Evolutionary conservation across 768 basidiomycete genomes (phyloP).

Genomic region (Mycena pura): DNA sequence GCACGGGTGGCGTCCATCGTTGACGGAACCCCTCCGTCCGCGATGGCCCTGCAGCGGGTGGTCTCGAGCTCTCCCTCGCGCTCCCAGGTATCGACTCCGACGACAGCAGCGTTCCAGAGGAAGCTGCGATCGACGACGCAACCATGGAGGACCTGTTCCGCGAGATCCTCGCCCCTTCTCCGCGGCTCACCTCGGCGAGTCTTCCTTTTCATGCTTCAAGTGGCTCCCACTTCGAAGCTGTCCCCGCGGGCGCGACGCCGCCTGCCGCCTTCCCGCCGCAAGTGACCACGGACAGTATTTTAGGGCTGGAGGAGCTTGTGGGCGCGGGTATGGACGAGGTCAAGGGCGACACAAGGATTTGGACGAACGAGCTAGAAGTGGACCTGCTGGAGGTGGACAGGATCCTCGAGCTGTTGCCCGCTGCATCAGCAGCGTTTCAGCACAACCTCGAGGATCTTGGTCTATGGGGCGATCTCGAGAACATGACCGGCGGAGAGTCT

Average conservation of each 20-base stretch:
- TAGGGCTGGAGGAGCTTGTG: slow-evolving; percentile 25
- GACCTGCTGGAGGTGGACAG: slow-evolving; percentile 30
- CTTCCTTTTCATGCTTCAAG: slow-evolving; percentile 35
- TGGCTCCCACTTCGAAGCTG: slow-evolving; percentile 23
- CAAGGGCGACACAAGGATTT: slow-evolving; percentile 11
- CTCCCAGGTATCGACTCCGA: slow-evolving; percentile 22
- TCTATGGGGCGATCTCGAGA: slow-evolving; percentile 22
- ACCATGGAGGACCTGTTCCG: slow-evolving; percentile 73
- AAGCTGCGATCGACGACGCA: slow-evolving; percentile 55
- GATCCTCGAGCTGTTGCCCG: slow-evolving; percentile 25
- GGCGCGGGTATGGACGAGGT: slow-evolving; percentile 16
- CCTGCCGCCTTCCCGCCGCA: slow-evolving; percentile 28
- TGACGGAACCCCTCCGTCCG: slow-evolving; percentile 47
- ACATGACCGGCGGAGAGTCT: slow-evolving; percentile 13
- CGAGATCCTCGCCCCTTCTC: slow-evolving; percentile 69
- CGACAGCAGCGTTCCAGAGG: slow-evolving; percentile 32
- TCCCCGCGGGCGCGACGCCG: slow-evolving; percentile 31
- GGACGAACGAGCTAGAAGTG: slow-evolving; percentile 24
- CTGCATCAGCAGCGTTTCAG: slow-evolving; percentile 20
- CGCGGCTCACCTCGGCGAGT: slow-evolving; percentile 38
- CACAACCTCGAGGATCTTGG: slow-evolving; percentile 23
- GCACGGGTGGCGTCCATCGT: slow-evolving; percentile 94
- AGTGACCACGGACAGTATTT: slow-evolving; percentile 29
- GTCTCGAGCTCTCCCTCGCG: slow-evolving; percentile 50
- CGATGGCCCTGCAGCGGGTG: slow-evolving; percentile 96